Base-by-base conservation (phyloP, 1,139 yeast genomes). In the Hyphopichia wangnamkhiaoensis region DNA sequence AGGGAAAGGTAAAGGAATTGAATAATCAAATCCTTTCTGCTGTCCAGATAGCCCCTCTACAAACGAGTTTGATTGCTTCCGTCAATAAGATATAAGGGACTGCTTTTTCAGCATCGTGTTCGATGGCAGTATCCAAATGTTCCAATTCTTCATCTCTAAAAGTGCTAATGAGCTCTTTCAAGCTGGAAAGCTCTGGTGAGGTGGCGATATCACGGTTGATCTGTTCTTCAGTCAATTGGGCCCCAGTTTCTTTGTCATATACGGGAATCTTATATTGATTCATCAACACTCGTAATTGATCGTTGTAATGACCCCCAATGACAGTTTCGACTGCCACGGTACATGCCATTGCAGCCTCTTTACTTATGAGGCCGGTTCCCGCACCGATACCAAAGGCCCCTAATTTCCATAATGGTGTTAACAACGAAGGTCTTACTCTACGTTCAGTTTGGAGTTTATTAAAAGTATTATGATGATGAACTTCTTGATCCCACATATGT, bases 271-370 rank as follows among this genome's bases (percentile, higher is more conserved):
- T 64, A 48, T 71, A 82, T 47, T 82, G 84, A 50, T 80, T 81
- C 64, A 76, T 72, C 40, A 93, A 68, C 39, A 84, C 82, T 39
- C 99, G 71, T 47, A 93, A 68, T 61, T 93, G 99, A 46, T 84
- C 82, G 56, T 94, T 93, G 65, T 93, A 93, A 60, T 93, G 99
- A 1, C 88, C 87, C 2, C 98, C 99, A 61, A 93, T 94, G 2
- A 94, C 98, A 0, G 98, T 94, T 63, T 93, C 99, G 1, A 93
- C 98, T 0, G 98, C 98, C 44, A 91, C 98, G 0, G 99, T 93
- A 58, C 99, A 94, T 1, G 98, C 98, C 99, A 93, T 93, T 2
- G 98, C 98, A 1, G 97, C 97, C 58, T 93, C 96, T 54, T 89
- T 88, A 20, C 96, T 86, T 47, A 91, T 65, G 38, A 86, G 54